A percentile compares a stretch with the other conserved stretches of the same genome.
phyloP scores from a whole-genome alignment of 345 rosid genomes.

The Ricinus communis region DNA sequence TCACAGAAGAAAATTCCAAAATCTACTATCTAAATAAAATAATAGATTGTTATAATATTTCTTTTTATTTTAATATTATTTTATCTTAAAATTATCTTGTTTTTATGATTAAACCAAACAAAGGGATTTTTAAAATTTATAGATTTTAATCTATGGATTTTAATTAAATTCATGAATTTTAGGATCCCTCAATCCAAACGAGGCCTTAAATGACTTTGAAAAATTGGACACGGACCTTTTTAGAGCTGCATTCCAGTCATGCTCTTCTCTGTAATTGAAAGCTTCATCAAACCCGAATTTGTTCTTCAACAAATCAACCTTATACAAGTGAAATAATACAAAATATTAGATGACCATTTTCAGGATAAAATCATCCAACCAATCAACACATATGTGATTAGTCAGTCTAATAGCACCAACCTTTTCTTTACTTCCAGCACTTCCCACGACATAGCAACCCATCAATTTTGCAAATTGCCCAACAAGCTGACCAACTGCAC shows the following conservation, averaged over 20 bases:
- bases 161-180: too few relatives aligned
- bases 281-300: constrained; percentile 69
- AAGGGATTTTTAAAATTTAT: too few relatives aligned
- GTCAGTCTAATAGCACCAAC: neutral
- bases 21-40: too few relatives aligned
- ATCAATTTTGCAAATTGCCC: constrained; percentile 51
- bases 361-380: neutral
- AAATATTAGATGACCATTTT: neutral
- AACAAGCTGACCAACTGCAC: constrained; percentile 58
- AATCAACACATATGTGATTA: too few relatives aligned
- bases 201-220: too few relatives aligned
- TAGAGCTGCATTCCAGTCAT: constrained; percentile 44
- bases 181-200: too few relatives aligned
- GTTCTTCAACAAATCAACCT: constrained; percentile 56
- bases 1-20: too few relatives aligned
- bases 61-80: too few relatives aligned
- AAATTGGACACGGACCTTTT: constrained; percentile 34
- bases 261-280: constrained; percentile 60
- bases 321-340: neutral
- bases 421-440: constrained; percentile 53
- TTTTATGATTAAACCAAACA: too few relatives aligned
- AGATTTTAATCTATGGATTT: too few relatives aligned
- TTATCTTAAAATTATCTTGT: too few relatives aligned
- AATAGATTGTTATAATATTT: too few relatives aligned
- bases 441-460: constrained; percentile 60